Evolutionary conservation across 805 yeast genomes (phyloP), one percentile per base, ranked within the genome.

Genomic region (Lipomyces sp.): DNA sequence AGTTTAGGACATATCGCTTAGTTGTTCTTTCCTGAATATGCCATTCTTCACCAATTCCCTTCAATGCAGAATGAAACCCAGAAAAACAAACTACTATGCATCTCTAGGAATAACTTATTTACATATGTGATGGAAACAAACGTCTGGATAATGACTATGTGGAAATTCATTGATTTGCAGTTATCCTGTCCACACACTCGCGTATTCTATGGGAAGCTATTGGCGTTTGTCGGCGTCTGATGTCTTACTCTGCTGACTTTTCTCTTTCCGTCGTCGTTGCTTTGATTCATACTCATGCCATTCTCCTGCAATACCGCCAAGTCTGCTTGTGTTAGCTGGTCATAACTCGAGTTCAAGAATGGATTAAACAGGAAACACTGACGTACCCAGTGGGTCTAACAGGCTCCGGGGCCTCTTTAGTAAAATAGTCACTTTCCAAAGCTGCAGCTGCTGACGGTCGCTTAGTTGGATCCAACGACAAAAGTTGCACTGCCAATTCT

Each of bases 231-330:
- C 48, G 8, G 24, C 48, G 48, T 42, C 48, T 8, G 24, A 42
- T 3, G 48, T 13, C 48, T 5, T 42, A 42, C 48, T 32, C 53
- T 53, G 55, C 11, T 35, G 54, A 32, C 68, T 55, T 53, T 62
- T 64, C 50, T 61, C 70, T 55, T 73, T 73, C 54, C 78, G 65
- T 65, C 88, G 79, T 73, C 89, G 84, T 79, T 87, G 88, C 77
- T 94, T 92, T 2, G 97, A 95, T 74, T 94, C 99, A 77, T 89
- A 94, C 75, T 94, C 99, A 75, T 94, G 99, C 95, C 98, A 94
- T 77, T 96, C 98, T 2, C 95, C 96, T 63, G 81, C 80, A 35
- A 87, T 77, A n/a, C 82, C 81, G 35, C 82, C 79, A 70, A 89
- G 80, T 55, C 71, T 66, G 42, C n/a, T 8, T 18, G 11, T 5